Percentiles rank a stretch among this genome's conserved stretches.
Conservation (phyloP, 2,329 filamentous ascomycete genomes). For the Xylariaceae sp. region DNA sequence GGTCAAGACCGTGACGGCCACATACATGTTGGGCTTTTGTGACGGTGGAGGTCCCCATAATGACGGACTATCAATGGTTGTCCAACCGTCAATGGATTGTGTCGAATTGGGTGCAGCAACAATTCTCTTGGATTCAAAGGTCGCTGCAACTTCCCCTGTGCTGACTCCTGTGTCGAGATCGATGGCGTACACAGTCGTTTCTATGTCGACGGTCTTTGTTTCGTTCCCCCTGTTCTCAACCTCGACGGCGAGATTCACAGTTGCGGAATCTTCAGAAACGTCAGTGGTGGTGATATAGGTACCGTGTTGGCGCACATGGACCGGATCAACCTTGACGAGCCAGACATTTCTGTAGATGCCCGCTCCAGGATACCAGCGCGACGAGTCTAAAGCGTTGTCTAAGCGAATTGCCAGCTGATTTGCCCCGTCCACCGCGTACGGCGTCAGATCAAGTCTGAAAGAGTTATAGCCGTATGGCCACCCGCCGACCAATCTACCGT, state of each 20-base stretch:
- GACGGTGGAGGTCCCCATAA: conserved; percentile 48
- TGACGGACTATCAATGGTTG: conserved; percentile 36
- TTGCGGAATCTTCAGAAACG: conserved; percentile 45
- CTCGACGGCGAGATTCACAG: conserved; percentile 41
- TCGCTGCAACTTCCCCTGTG: conserved; percentile 32
- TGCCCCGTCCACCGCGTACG: conserved; percentile 35
- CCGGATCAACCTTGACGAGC: conserved; percentile 46
- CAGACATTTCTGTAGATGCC: conserved; percentile 55
- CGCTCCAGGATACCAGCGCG: conserved; percentile 54
- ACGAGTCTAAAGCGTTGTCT: conserved; percentile 47
- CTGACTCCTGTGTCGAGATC: conserved; percentile 32
- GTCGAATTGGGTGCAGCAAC: conserved; percentile 32
- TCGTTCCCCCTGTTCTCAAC: conserved; percentile 43
- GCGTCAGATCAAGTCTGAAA: conserved; percentile 50
- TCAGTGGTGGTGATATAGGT: conserved; percentile 46
- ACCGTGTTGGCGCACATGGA: conserved; percentile 49
- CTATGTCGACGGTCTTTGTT: conserved; percentile 35
- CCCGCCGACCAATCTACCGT: conserved; percentile 47
- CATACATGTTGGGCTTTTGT: conserved; percentile 47
- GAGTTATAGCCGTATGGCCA: conserved; percentile 53
- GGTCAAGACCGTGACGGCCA: conserved; percentile 42
- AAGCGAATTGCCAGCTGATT: conserved; percentile 50
- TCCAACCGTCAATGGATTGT: conserved; percentile 34
- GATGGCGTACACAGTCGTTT: conserved; percentile 39
- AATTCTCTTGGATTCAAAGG: conserved; percentile 32